Percentiles rank a stretch among this genome's conserved stretches.
phyloP scores from a whole-genome alignment of 2,329 filamentous ascomycete genomes.

The Aspergillus japonicus region DNA sequence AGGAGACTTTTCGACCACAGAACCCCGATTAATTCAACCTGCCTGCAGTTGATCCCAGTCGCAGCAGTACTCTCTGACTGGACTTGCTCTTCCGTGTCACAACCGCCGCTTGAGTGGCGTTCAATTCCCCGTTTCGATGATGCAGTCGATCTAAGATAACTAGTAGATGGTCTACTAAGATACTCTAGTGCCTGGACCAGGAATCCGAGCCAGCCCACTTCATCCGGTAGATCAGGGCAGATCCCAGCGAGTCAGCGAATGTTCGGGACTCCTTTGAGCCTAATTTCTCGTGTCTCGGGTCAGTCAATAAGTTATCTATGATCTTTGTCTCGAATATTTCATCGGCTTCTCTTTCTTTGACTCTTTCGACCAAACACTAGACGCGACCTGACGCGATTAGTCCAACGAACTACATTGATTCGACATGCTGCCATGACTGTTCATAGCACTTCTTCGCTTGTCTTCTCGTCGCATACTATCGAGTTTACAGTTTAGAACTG shows the following conservation, averaged over 20 bases:
- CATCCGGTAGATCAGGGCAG: neutral
- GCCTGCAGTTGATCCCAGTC: conserved; percentile 5
- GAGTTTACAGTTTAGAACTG: neutral
- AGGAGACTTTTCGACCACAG: conserved; percentile 32
- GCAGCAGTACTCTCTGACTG: neutral
- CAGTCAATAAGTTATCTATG: no score
- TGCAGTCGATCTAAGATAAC: neutral
- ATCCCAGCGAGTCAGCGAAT: neutral
- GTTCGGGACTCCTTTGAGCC: neutral
- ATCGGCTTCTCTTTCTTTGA: neutral
- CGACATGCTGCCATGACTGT: neutral
- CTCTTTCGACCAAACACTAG: no score
- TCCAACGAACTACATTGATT: neutral
- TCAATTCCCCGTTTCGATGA: neutral
- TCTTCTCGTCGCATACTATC: neutral
- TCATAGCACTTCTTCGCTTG: neutral
- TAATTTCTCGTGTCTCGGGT: neutral
- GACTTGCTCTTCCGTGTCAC: neutral
- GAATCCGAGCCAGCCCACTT: neutral
- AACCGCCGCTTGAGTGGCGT: conserved; percentile 6
- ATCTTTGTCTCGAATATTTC: neutral
- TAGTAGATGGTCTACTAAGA: neutral
- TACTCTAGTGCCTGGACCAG: neutral
- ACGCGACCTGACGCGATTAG: no score
- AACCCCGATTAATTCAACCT: conserved; percentile 16